These are phyloP conservation scores for Macrolepiota dolichaula DNA, from an alignment of 768 basidiomycete species.

Conservation along the genomic window DNA sequence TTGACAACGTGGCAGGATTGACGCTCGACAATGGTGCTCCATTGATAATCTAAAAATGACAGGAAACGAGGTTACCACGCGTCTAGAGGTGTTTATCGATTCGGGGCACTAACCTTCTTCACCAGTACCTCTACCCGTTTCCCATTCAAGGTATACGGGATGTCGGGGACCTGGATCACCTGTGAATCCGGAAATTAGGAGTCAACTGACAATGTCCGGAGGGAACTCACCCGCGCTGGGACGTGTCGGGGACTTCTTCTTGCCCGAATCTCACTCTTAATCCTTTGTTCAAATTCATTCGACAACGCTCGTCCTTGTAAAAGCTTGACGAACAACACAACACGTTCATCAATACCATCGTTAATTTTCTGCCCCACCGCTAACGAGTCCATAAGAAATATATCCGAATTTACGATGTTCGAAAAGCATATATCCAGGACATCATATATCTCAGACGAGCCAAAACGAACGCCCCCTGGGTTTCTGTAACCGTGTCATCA, in stretches of 20 bases:
- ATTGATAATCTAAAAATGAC: constrained; percentile 61
- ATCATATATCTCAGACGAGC: constrained; percentile 78
- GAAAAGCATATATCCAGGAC: constrained; percentile 66
- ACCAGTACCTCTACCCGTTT: constrained; percentile 80
- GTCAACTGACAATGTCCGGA: background rate
- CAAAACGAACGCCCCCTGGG: constrained; percentile 81
- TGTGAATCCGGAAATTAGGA: constrained; percentile 23
- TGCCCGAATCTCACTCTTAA: constrained; percentile 58
- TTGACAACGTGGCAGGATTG: constrained; percentile 69
- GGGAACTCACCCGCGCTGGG: constrained; percentile 55
- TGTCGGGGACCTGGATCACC: constrained; percentile 68
- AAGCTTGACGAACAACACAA: constrained; percentile 72
- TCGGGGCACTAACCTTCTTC: constrained; percentile 52
- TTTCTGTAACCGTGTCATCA: constrained; percentile 44
- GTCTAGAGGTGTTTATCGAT: constrained; percentile 8
- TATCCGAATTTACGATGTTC: constrained; percentile 27
- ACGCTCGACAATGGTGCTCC: constrained; percentile 66
- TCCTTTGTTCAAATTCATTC: constrained; percentile 46
- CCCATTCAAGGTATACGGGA: constrained; percentile 79
- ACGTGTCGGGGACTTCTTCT: constrained; percentile 74
- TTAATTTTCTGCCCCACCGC: constrained; percentile 71
- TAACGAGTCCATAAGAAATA: constrained; percentile 54
- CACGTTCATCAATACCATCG: constrained; percentile 67
- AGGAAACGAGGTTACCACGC: constrained; percentile 16
- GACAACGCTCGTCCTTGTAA: constrained; percentile 46